Evolutionary conservation across 345 rosid genomes (phyloP).

Genomic region (Salix caprea): DNA sequence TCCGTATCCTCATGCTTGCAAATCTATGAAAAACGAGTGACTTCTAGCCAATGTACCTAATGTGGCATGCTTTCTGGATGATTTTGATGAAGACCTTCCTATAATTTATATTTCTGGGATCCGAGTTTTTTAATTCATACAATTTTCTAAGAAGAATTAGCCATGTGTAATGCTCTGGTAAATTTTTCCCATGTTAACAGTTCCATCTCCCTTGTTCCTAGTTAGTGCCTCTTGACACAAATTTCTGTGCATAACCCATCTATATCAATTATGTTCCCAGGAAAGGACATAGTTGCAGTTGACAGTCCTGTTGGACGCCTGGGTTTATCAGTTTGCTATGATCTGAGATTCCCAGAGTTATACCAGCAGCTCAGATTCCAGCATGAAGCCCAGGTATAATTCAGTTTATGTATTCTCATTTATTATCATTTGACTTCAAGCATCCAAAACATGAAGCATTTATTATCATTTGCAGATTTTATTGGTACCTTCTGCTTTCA

Average conservation of each 20-base stretch:
- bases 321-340: slow-evolving; percentile 86
- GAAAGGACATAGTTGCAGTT: slow-evolving; percentile 58
- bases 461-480: slow-evolving; percentile 44
- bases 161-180: background rate
- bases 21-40: background rate
- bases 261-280: slow-evolving; percentile 29
- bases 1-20: background rate
- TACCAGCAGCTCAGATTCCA: slow-evolving; percentile 83
- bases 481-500: slow-evolving; percentile 86
- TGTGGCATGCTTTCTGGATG: background rate
- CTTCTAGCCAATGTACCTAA: background rate
- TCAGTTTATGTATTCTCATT: background rate
- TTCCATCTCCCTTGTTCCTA: background rate
- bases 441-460: background rate
- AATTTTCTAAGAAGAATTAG: background rate
- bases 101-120: background rate
- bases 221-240: background rate
- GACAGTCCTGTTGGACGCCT: slow-evolving; percentile 84
- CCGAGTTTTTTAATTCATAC: background rate
- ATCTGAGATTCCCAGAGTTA: slow-evolving; percentile 85
- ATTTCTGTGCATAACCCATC: slow-evolving; percentile 1
- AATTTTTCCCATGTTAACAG: background rate
- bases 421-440: background rate
- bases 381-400: slow-evolving; percentile 67
- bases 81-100: background rate